Conservation (phyloP, 495 filamentous ascomycete species). For the Podospora bellae-mahoneyi region DNA sequence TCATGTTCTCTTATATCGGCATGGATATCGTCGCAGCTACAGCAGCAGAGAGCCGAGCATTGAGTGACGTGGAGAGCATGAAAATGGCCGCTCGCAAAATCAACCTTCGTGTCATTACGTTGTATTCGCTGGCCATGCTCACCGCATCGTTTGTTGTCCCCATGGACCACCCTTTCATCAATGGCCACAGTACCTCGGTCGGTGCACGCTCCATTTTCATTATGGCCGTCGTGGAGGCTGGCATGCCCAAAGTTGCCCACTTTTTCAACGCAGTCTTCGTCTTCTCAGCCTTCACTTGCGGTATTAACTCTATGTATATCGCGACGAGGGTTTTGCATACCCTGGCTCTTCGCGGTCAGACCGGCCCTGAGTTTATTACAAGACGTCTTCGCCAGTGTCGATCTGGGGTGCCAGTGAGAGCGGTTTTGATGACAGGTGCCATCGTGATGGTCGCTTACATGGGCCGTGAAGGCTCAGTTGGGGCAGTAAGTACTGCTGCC, state of each 20-base stretch:
- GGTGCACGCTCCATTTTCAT: slow-evolving; percentile 44
- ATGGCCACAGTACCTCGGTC: slow-evolving; percentile 41
- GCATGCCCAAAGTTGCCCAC: slow-evolving; percentile 38
- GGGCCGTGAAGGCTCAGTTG: slow-evolving; percentile 36
- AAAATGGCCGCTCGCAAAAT: slow-evolving; percentile 51
- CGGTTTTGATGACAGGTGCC: slow-evolving; percentile 45
- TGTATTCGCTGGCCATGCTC: slow-evolving; percentile 44
- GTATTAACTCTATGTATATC: slow-evolving; percentile 47
- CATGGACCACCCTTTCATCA: slow-evolving; percentile 43
- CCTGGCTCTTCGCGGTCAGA: slow-evolving; percentile 41
- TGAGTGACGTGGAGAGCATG: slow-evolving; percentile 47
- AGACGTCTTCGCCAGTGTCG: slow-evolving; percentile 31
- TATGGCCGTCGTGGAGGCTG: slow-evolving; percentile 45
- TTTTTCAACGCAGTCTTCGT: slow-evolving; percentile 51
- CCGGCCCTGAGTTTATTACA: slow-evolving; percentile 40
- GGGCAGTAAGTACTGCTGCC: slow-evolving; percentile 9
- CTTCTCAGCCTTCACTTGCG: slow-evolving; percentile 47
- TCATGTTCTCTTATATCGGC: slow-evolving; percentile 48
- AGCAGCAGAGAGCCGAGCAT: slow-evolving; percentile 45
- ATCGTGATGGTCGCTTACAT: slow-evolving; percentile 50
- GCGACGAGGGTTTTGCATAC: slow-evolving; percentile 47
- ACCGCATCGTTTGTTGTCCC: slow-evolving; percentile 46
- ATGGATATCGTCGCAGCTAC: slow-evolving; percentile 50
- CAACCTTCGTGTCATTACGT: slow-evolving; percentile 42
- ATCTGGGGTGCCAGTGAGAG: slow-evolving; percentile 49